Percentiles rank a stretch among this genome's conserved stretches.
Evolutionary conservation across 2,329 filamentous ascomycete genomes (phyloP).

Genomic region (Mycogone perniciosa): DNA sequence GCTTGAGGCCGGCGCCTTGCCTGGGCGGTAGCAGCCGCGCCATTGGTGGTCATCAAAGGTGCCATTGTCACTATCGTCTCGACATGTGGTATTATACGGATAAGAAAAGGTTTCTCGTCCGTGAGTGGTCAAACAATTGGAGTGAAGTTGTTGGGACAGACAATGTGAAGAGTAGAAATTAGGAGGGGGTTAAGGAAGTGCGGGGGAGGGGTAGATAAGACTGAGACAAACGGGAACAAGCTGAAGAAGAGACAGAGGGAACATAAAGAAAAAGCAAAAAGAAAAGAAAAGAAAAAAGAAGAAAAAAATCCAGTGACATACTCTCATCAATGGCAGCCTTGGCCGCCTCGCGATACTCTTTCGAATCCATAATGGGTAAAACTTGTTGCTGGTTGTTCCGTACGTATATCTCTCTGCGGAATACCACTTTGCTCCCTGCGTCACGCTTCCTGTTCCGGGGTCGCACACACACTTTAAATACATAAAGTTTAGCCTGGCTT

Average conservation of each 20-base stretch:
- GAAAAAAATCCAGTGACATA: constrained; percentile 35
- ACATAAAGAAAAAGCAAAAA: neutral
- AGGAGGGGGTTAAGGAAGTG: constrained; percentile 8
- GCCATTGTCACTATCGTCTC: neutral
- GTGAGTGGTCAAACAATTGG: neutral
- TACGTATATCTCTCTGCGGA: neutral
- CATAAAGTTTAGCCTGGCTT: no score
- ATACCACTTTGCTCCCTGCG: neutral
- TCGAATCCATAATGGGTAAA: constrained; percentile 58
- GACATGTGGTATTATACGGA: neutral
- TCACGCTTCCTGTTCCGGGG: no score
- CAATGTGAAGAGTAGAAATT: neutral
- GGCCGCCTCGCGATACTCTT: constrained; percentile 71
- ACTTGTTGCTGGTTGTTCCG: neutral
- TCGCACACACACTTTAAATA: no score
- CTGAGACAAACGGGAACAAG: neutral
- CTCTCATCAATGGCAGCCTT: constrained; percentile 77
- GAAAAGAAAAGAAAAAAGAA: neutral
- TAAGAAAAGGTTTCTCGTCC: neutral
- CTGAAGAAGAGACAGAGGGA: neutral
- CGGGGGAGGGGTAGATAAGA: constrained; percentile 5
- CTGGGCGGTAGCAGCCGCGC: neutral
- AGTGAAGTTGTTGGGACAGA: no score
- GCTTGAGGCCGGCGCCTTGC: neutral
- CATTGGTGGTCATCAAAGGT: neutral